These are phyloP conservation scores for Lepidium aucheri DNA, from an alignment of 345 rosid genomes.

Conservation along the genomic window DNA sequence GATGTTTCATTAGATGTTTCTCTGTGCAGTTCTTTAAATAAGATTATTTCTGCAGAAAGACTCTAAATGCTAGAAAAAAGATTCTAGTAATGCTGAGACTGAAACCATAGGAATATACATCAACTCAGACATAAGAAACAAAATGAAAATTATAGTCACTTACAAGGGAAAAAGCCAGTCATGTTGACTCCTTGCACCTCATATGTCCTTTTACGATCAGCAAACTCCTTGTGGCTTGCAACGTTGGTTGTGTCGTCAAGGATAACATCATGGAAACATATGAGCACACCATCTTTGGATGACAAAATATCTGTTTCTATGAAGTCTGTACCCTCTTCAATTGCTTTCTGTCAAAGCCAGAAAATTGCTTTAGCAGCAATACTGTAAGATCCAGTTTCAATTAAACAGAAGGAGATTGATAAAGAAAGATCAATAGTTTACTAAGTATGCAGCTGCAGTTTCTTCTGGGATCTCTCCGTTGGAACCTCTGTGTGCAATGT, in stretches of 20 bases:
- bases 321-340: slow-evolving; percentile 93
- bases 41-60: neutral
- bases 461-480: slow-evolving; percentile 96
- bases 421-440: slow-evolving; percentile 11
- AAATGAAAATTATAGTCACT: neutral
- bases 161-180: slow-evolving; percentile 79
- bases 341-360: slow-evolving; percentile 59
- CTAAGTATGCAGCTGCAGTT: slow-evolving; percentile 85
- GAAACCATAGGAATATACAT: neutral
- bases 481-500: slow-evolving; percentile 92
- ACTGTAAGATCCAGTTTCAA: neutral
- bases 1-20: neutral
- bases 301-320: slow-evolving; percentile 84
- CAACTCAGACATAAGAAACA: neutral
- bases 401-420: neutral
- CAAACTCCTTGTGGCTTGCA: slow-evolving; percentile 59
- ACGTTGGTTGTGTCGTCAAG: slow-evolving; percentile 69
- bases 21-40: neutral
- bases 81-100: neutral
- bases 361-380: neutral
- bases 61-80: neutral
- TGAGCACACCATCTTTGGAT: slow-evolving; percentile 78
- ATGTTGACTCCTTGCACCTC: slow-evolving; percentile 65
- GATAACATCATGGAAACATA: slow-evolving; percentile 67
- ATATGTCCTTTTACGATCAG: slow-evolving; percentile 68